Base-by-base conservation (phyloP, 805 yeast genomes). In the Saccharomycopsis olivae region DNA sequence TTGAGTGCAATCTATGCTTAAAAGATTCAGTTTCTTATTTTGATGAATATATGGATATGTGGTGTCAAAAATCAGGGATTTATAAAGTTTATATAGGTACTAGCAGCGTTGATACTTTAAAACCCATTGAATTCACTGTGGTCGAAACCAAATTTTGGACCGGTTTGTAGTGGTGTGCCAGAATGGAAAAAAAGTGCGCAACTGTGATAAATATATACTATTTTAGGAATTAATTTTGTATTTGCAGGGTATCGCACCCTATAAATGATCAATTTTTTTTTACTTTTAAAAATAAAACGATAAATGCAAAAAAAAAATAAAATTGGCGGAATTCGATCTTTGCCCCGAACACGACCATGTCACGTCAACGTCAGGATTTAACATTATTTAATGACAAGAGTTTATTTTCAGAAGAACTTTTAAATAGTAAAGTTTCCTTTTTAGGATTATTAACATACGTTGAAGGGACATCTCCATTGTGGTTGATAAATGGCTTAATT, bases 61-160 rank as follows among this genome's bases (percentile, higher is more conserved):
- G 82, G 82, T 58, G 64, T 39, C 56, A 64, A 15, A 74, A 71
- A 51, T 59, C 59, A 40, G 83, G 74, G 39, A 58, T 57, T 5
- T 76, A 75, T 55, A 56, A 60, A 14, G 68, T 69, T 9, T 57
- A 62, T 32, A 68, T 71, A 17, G 77, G 75, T 36, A 56, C 20
- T 8, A 23, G 31, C 13, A 24, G 33, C 14, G 35, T 21, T 31
- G 24, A 37, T 15, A 20, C 31, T 13, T 23, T 30, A n/a, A 11
- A 21, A n/a, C 24, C 14, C n/a, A 23, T 10, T 5, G 14, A 32
- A 15, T n/a, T 28, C 14, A 11, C 3, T 3, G 30, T 37, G 8
- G 16, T 14, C 19, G 13, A 31, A 15, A 15, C 19, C 9, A 30
- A 14, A 6, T n/a, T 15, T 16, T 30, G 33, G 33, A 15, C 4